Percentiles rank a stretch among this genome's conserved stretches.
These are phyloP conservation scores for Pouteria glomerata DNA, from an alignment of 148 eudicot species.

Conservation along the genomic window DNA sequence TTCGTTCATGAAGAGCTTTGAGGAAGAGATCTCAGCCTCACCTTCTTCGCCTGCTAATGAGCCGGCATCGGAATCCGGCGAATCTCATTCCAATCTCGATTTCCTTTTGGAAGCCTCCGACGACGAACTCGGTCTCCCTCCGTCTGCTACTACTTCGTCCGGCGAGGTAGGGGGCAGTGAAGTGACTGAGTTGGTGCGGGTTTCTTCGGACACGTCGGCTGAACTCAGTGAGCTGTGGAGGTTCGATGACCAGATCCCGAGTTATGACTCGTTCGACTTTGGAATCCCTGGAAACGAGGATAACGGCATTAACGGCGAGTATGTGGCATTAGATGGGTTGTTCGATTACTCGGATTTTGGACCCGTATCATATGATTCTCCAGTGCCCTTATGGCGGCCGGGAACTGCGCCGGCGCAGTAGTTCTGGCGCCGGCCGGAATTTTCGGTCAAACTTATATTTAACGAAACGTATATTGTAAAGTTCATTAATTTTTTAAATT, in stretches of 20 bases:
- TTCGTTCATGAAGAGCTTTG: slow-evolving; percentile 61
- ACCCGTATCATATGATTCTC: slow-evolving; percentile 43
- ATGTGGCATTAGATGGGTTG: slow-evolving; percentile 57
- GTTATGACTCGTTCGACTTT: slow-evolving; percentile 45
- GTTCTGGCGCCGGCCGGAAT: neutral
- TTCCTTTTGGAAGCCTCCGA: slow-evolving; percentile 50
- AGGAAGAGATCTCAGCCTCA: slow-evolving; percentile 40
- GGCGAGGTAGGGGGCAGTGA: slow-evolving; percentile 3
- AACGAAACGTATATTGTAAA: slow-evolving; percentile 3
- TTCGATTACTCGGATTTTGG: slow-evolving; percentile 61
- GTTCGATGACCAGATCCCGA: slow-evolving; percentile 30
- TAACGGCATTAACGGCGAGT: slow-evolving; percentile 21
- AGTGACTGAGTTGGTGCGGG: slow-evolving; percentile 30
- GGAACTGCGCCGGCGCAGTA: slow-evolving; percentile 46
- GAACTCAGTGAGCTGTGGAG: slow-evolving; percentile 46
- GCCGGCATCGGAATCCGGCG: slow-evolving; percentile 27
- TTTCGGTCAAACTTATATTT: neutral
- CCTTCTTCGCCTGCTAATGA: slow-evolving; percentile 15
- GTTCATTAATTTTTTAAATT: neutral
- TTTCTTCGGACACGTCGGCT: slow-evolving; percentile 26
- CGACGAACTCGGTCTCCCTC: slow-evolving; percentile 55
- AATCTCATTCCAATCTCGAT: slow-evolving; percentile 35
- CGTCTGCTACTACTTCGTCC: slow-evolving; percentile 19
- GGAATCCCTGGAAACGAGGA: slow-evolving; percentile 21
- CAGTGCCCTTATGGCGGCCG: slow-evolving; percentile 31